phyloP scores from a whole-genome alignment of 1,284 basidiomycete species.

The Mycena citricolor region DNA sequence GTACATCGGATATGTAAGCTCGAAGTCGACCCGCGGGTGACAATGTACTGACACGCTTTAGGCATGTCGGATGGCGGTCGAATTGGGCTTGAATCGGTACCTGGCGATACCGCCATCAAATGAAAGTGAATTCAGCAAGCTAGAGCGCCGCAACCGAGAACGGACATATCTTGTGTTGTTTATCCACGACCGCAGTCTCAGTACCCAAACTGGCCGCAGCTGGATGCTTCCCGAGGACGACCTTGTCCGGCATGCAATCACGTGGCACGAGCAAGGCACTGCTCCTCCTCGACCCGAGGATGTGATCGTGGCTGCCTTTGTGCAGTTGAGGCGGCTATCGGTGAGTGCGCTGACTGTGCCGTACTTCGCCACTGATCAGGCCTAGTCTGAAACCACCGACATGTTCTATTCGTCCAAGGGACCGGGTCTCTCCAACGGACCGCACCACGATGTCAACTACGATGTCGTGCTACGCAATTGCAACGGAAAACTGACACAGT shows the following conservation, averaged over 20 bases:
- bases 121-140: conserved; percentile 62
- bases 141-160: conserved; percentile 78
- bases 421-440: conserved; percentile 36
- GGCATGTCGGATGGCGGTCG: conserved; percentile 85
- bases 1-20: conserved; percentile 76
- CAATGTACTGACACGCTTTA: conserved; percentile 30
- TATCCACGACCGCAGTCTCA: conserved; percentile 79
- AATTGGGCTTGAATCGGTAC: conserved; percentile 73
- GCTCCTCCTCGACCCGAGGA: conserved; percentile 67
- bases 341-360: conserved; percentile 41
- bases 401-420: conserved; percentile 62
- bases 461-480: conserved; percentile 68
- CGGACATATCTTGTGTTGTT: conserved; percentile 81
- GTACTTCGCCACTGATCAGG: conserved; percentile 14
- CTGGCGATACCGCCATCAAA: conserved; percentile 48
- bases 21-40: conserved; percentile 19
- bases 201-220: conserved; percentile 77
- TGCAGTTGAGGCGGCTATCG: conserved; percentile 71
- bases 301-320: conserved; percentile 73
- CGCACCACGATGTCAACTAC: conserved; percentile 63
- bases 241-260: conserved; percentile 60
- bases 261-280: conserved; percentile 68
- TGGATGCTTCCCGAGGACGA: conserved; percentile 87
- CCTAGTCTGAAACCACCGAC: conserved; percentile 73
- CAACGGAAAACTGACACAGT: conserved; percentile 67